These are phyloP conservation scores for Trichosporon asahii DNA, from an alignment of 1,284 basidiomycete genomes.

Conservation along the genomic window DNA sequence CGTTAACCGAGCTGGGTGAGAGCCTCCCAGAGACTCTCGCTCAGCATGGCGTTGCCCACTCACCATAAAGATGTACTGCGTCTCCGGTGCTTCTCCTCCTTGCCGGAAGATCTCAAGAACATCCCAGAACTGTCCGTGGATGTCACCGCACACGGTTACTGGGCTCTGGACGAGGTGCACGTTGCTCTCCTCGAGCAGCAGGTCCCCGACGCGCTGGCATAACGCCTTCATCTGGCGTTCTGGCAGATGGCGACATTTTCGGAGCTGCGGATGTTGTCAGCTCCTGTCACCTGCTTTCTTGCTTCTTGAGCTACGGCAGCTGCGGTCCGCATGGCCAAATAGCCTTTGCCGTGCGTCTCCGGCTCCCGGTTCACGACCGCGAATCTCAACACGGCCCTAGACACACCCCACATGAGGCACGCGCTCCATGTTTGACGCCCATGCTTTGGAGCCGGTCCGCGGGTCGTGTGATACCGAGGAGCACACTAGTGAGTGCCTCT, in stretches of 20 bases:
- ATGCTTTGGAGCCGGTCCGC: neutral
- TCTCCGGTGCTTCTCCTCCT: slow-evolving; percentile 81
- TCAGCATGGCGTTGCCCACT: neutral
- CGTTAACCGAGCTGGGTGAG: too few relatives aligned
- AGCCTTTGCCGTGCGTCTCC: neutral
- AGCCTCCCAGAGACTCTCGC: too few relatives aligned
- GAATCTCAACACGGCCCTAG: neutral
- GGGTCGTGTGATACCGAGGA: neutral
- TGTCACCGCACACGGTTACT: slow-evolving; percentile 89
- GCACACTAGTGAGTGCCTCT: neutral
- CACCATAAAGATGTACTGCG: slow-evolving; percentile 92
- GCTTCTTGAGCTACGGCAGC: neutral
- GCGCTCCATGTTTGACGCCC: neutral
- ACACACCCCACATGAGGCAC: neutral
- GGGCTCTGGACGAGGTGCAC: slow-evolving; percentile 89
- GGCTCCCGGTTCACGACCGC: neutral
- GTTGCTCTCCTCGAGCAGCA: slow-evolving; percentile 91
- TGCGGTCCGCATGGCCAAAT: neutral
- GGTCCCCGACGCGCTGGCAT: slow-evolving; percentile 76
- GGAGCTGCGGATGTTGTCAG: slow-evolving; percentile 59
- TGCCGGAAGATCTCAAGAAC: slow-evolving; percentile 83
- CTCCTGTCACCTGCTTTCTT: neutral
- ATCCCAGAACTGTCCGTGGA: slow-evolving; percentile 96
- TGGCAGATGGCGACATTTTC: slow-evolving; percentile 78
- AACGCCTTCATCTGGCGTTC: slow-evolving; percentile 88